Evolutionary conservation across 1,139 yeast genomes (phyloP).

Genomic region (Kurtzmaniella natalensis): DNA sequence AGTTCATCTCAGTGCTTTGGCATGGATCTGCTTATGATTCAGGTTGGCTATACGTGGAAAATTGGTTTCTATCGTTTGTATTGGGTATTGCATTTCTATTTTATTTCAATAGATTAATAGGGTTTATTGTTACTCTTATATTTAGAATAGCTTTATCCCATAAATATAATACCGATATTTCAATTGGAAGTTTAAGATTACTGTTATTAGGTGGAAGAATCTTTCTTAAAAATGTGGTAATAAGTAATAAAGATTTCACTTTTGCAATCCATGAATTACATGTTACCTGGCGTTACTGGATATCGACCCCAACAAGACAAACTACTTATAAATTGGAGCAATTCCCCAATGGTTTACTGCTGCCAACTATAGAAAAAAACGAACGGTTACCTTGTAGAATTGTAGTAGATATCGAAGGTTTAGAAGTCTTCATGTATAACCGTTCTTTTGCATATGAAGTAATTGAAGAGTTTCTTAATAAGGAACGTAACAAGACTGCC

Average conservation of each 20-base stretch:
- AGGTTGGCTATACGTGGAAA: conserved; percentile 79
- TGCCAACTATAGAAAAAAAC: conserved; percentile 24
- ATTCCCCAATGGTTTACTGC: neutral
- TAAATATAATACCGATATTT: conserved; percentile 48
- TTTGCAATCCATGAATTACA: conserved; percentile 65
- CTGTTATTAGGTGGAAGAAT: conserved; percentile 81
- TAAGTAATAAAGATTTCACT: conserved; percentile 68
- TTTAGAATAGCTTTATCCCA: conserved; percentile 65
- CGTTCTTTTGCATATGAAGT: conserved; percentile 72
- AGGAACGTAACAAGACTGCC: conserved; percentile 11
- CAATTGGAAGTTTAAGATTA: conserved; percentile 67
- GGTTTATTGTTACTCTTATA: conserved; percentile 50
- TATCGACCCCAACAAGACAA: conserved; percentile 45
- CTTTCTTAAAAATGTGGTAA: conserved; percentile 68
- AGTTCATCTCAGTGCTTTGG: conserved; percentile 18
- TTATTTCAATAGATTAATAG: conserved; percentile 71
- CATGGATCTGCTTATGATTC: conserved; percentile 33
- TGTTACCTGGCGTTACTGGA: conserved; percentile 92
- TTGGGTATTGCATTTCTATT: conserved; percentile 64
- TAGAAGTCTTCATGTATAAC: conserved; percentile 80
- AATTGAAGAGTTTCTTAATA: conserved; percentile 44
- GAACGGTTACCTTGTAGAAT: conserved; percentile 57
- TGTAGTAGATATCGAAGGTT: conserved; percentile 60
- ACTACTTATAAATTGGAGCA: conserved; percentile 28
- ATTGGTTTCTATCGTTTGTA: conserved; percentile 71